Percentiles rank a stretch among this genome's conserved stretches.
phyloP scores from a whole-genome alignment of 2,329 filamentous ascomycete genomes.

The Fusarium austroafricanum region DNA sequence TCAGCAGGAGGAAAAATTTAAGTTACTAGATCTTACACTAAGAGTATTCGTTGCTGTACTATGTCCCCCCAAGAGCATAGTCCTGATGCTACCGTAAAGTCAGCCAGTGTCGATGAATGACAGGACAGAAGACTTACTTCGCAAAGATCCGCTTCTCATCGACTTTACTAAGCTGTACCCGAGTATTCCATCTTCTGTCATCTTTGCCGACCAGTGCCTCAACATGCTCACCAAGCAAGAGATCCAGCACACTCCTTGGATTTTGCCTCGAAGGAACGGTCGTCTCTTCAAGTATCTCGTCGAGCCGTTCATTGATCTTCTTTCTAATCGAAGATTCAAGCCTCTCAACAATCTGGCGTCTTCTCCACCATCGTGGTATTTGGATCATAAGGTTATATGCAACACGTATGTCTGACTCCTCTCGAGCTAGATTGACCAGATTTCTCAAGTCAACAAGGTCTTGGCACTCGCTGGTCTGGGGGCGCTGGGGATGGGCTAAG shows the following conservation, averaged over 20 bases:
- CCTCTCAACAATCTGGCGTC: not conserved
- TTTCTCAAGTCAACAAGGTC: conserved; percentile 2
- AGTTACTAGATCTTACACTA: not conserved
- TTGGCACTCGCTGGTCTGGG: conserved; percentile 18
- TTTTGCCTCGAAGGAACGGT: conserved; percentile 9
- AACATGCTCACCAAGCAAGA: conserved; percentile 20
- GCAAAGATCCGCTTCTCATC: not conserved
- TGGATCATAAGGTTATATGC: conserved; percentile 12
- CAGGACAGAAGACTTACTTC: not conserved
- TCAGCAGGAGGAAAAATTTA: not conserved
- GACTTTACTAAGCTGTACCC: not conserved
- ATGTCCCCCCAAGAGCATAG: conserved; percentile 20
- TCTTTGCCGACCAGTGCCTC: not conserved
- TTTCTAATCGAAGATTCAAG: not conserved
- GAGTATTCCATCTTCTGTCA: rapidly evolving
- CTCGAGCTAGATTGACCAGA: conserved; percentile 6
- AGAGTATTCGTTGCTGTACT: conserved; percentile 20
- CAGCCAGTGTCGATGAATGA: not conserved
- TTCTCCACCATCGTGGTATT: conserved; percentile 15
- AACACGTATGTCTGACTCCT: conserved; percentile 3
- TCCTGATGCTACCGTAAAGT: conserved; percentile 3
- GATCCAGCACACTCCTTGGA: conserved; percentile 26
- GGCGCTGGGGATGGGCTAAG: not conserved
- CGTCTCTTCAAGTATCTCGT: not conserved
- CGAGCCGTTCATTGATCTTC: not conserved